Evolutionary conservation across 805 yeast genomes (phyloP), one percentile per base, ranked within the genome.

Genomic region (Yarrowia sp.): DNA sequence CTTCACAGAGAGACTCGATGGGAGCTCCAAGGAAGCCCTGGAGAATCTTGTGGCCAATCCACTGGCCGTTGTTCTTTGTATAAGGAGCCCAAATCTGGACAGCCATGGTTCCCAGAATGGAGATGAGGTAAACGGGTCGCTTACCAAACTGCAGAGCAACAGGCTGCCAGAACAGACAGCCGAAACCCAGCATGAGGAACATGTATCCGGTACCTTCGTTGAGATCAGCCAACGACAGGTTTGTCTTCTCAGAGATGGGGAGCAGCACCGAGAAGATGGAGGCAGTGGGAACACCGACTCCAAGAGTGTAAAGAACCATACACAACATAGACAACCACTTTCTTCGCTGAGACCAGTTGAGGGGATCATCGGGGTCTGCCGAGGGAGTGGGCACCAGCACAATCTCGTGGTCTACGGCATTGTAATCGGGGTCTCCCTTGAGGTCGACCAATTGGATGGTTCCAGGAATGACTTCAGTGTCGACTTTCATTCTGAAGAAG

Each of bases 1-100:
- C 72, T 85, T 83, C 79, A 83, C 92, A 70, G 74, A 92, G 87
- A 7, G 91, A 86, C 75, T 90, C 96, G 49, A 89, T 83, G n/a
- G 89, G 87, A 19, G 94, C 94, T 17, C 87, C 90, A 73, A 89
- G 87, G 58, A 88, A 74, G 73, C 82, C 83, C 52, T 79, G 79
- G 20, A 82, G 70, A 49, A 81, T 75, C 68, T 80, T 77, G 40
- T 78, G 74, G 12, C 79, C 82, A 53, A 78, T 76, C 81, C 81
- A 79, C 58, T 77, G 77, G 43, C 79, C 78, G 64, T 77, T 75
- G 42, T 77, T 69, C n/a, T 73, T 72, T 47, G 80, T 73, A 64
- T 74, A 79, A 7, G 84, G 83, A 15, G 79, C 77, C 85, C 84
- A 82, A 15, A 80, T 75, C 66, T 79, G 75, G 66, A 81, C 75